Evolutionary conservation across 345 rosid species (phyloP).

Genomic region (Citropsis articulata): DNA sequence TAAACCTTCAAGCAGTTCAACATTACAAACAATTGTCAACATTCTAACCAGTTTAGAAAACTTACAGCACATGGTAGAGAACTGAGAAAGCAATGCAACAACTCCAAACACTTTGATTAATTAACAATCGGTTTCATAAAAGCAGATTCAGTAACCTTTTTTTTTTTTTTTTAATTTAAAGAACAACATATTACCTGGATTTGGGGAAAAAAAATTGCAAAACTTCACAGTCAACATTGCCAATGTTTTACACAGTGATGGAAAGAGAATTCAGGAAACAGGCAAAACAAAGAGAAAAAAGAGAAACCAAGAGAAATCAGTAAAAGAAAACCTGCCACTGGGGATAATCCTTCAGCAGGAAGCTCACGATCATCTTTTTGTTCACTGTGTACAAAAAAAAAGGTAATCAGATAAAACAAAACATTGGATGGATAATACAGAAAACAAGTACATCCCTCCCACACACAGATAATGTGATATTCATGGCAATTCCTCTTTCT

Average conservation of each 20-base stretch:
- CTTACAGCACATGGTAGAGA: neutral
- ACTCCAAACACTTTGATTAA: neutral
- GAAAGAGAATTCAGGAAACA: neutral
- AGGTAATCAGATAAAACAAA: constrained; percentile 31
- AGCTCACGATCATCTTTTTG: constrained; percentile 51
- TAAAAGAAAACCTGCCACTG: constrained; percentile 61
- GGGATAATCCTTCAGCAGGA: constrained; percentile 44
- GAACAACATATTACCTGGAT: neutral
- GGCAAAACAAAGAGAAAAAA: neutral
- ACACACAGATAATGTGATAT: neutral
- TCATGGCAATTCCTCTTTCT: neutral
- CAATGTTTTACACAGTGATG: neutral
- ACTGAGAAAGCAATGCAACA: neutral
- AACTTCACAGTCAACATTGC: neutral
- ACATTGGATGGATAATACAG: constrained; percentile 6
- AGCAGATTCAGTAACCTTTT: neutral
- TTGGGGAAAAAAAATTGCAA: neutral
- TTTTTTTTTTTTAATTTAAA: neutral
- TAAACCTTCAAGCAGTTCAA: neutral
- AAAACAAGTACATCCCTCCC: neutral
- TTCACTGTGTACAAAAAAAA: constrained; percentile 50
- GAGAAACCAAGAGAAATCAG: neutral
- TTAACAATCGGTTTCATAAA: neutral
- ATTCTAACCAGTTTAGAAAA: neutral
- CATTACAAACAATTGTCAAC: neutral